Evolutionary conservation across 805 yeast genomes (phyloP).

Genomic region (Ascoidea asiatica): DNA sequence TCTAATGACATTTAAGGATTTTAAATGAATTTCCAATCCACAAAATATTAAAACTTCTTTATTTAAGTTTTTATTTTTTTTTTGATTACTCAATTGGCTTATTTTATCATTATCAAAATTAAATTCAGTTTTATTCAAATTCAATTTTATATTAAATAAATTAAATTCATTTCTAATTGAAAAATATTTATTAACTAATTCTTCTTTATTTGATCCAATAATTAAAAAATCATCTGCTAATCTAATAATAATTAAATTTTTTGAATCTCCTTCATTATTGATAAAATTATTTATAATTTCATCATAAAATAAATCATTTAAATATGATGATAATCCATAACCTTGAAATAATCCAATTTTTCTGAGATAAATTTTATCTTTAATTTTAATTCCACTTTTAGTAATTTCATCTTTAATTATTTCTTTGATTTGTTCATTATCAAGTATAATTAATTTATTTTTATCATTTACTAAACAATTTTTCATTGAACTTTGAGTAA

Average conservation of each 20-base stretch:
- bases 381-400: conserved; percentile 30
- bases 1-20: background rate
- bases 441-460: conserved; percentile 15
- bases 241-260: conserved; percentile 29
- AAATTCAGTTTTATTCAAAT: too few relatives aligned
- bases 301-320: conserved; percentile 67
- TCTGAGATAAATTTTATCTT: conserved; percentile 27
- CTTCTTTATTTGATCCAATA: conserved; percentile 30
- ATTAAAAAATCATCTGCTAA: conserved; percentile 79
- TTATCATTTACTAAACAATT: conserved; percentile 2
- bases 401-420: conserved; percentile 38
- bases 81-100: background rate
- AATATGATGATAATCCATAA: conserved; percentile 54
- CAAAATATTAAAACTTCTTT: background rate
- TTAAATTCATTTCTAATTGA: background rate
- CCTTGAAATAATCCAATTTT: conserved; percentile 78
- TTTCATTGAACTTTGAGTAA: background rate
- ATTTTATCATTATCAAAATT: too few relatives aligned
- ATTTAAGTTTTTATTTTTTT: background rate
- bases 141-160: too few relatives aligned
- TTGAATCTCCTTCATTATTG: conserved; percentile 14
- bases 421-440: conserved; percentile 28
- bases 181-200: conserved; percentile 14
- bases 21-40: background rate
- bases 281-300: conserved; percentile 25